Evolutionary conservation across 2,329 filamentous ascomycete species (phyloP).

Genomic region (Lecanicillium sp.): DNA sequence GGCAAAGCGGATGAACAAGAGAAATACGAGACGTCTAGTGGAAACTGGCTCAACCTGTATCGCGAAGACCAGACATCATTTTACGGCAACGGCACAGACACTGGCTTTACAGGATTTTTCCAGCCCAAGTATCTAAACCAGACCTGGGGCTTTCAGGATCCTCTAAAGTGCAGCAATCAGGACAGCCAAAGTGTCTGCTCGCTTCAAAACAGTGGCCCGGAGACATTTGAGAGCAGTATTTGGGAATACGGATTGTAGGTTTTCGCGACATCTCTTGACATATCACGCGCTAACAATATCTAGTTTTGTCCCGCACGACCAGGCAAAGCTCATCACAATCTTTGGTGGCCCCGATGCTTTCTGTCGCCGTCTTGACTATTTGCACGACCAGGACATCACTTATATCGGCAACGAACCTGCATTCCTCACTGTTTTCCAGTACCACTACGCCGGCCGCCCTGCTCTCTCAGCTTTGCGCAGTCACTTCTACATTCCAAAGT

Average conservation of each 20-base stretch:
- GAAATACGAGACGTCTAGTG: constrained; percentile 50
- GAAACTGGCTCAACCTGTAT: constrained; percentile 62
- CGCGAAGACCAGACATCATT: constrained; percentile 48
- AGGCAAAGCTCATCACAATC: constrained; percentile 43
- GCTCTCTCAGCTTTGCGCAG: constrained; percentile 43
- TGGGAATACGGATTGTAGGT: constrained; percentile 67
- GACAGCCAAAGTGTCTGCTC: constrained; percentile 50
- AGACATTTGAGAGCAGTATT: constrained; percentile 63
- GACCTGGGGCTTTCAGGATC: constrained; percentile 62
- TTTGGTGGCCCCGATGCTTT: constrained; percentile 54
- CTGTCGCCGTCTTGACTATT: constrained; percentile 50
- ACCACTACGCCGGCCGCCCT: constrained; percentile 60
- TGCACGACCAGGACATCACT: constrained; percentile 55
- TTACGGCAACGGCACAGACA: constrained; percentile 45
- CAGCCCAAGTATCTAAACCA: constrained; percentile 59
- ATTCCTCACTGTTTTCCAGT: constrained; percentile 58
- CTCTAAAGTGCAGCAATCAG: constrained; percentile 50
- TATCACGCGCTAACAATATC: background rate
- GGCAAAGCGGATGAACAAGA: constrained; percentile 45
- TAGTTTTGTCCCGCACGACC: constrained; percentile 46
- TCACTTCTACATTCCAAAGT: constrained; percentile 57
- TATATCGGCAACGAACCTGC: constrained; percentile 57
- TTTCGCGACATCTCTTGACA: background rate
- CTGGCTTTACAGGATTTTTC: constrained; percentile 62
- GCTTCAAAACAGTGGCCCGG: constrained; percentile 50